These are phyloP conservation scores for Chlorencoelia australis DNA, from an alignment of 2,329 filamentous ascomycete genomes.

Conservation along the genomic window DNA sequence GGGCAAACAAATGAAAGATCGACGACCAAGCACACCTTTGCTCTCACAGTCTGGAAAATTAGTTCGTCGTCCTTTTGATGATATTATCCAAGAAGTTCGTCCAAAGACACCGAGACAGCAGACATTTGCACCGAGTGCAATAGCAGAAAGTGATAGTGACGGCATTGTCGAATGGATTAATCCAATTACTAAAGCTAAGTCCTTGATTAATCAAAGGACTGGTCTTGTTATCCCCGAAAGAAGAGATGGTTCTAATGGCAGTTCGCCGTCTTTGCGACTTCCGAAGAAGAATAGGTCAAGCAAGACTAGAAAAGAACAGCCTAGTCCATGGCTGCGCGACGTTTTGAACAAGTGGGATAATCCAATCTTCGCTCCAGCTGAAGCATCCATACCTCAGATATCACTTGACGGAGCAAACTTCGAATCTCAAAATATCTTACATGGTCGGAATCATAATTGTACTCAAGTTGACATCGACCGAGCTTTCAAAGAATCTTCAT, in stretches of 20 bases:
- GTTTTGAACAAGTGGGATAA: slow-evolving; percentile 63
- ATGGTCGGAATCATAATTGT: slow-evolving; percentile 18
- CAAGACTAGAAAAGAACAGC: slow-evolving; percentile 22
- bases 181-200: slow-evolving; percentile 43
- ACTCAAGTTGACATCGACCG: slow-evolving; percentile 22
- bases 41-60: slow-evolving; percentile 34
- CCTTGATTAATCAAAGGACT: slow-evolving; percentile 44
- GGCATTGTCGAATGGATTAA: slow-evolving; percentile 47
- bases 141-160: slow-evolving; percentile 23
- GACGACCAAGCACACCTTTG: slow-evolving; percentile 19
- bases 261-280: background rate
- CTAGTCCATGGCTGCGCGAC: slow-evolving; percentile 45
- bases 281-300: background rate
- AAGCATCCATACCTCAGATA: slow-evolving; percentile 36
- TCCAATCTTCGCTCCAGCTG: slow-evolving; percentile 53
- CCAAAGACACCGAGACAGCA: background rate
- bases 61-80: slow-evolving; percentile 36
- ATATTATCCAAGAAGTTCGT: slow-evolving; percentile 11
- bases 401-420: slow-evolving; percentile 25
- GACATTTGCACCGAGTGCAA: background rate
- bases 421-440: slow-evolving; percentile 14
- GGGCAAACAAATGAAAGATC: background rate
- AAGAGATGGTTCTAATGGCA: slow-evolving; percentile 6
- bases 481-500: slow-evolving; percentile 18
- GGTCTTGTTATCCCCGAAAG: slow-evolving; percentile 34